These are phyloP conservation scores for Moelleriella libera DNA, from an alignment of 2,329 filamentous ascomycete species.

Conservation along the genomic window DNA sequence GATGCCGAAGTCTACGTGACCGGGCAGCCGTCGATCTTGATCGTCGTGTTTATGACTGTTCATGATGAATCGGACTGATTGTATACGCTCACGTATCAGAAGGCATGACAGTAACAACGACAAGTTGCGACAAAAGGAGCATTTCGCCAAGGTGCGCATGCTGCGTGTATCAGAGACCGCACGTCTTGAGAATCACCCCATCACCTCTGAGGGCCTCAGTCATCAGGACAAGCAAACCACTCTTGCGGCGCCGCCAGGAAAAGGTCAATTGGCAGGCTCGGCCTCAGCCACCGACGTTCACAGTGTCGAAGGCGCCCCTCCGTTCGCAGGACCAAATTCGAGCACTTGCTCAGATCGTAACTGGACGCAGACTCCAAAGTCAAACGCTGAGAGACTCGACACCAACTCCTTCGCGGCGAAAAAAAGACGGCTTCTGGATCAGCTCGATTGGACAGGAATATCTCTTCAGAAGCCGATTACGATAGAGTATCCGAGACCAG, in stretches of 20 bases:
- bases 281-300: no score
- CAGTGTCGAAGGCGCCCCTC: no score
- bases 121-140: conserved; percentile 19
- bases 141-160: conserved; percentile 21
- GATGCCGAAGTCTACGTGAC: not conserved
- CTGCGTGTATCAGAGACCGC: not conserved
- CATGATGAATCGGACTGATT: conserved; percentile 28
- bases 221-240: no score
- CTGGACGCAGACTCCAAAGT: not conserved
- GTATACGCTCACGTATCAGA: conserved; percentile 19
- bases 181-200: not conserved
- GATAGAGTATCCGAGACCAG: conserved; percentile 8
- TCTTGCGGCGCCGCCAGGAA: no score
- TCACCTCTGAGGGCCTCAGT: not conserved
- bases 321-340: no score
- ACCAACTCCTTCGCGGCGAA: conserved; percentile 9
- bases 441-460: conserved; percentile 17
- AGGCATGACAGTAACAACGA: conserved; percentile 18
- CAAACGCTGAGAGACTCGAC: not conserved
- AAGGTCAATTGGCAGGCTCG: no score
- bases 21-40: not conserved
- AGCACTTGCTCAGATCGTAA: not conserved
- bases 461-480: conserved; percentile 15
- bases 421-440: conserved; percentile 12
- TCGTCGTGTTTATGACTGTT: not conserved